Conservation (phyloP, 352 stramenopile species). For the Phytopythium mirpurense region DNA sequence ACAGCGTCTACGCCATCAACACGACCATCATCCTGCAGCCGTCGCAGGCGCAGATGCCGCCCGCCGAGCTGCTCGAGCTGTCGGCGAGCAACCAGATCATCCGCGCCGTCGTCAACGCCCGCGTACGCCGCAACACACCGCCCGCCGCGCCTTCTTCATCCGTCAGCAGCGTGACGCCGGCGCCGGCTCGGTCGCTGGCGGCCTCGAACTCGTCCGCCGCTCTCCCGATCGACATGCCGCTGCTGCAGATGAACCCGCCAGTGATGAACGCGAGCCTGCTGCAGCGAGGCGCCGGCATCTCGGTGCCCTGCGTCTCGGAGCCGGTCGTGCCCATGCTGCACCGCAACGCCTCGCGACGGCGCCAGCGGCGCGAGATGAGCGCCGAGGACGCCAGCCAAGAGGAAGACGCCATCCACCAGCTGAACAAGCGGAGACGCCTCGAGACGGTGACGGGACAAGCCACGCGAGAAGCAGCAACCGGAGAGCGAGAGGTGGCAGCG, state of each 20-base stretch:
- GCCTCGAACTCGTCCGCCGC: too few species aligned
- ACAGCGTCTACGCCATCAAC: slow-evolving; percentile 88
- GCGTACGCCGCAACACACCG: slow-evolving; percentile 57
- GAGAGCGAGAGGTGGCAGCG: background rate
- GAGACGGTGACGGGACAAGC: background rate
- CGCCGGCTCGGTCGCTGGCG: background rate
- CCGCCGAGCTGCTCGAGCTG: slow-evolving; percentile 69
- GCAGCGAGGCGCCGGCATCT: slow-evolving; percentile 39
- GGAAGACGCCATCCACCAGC: slow-evolving; percentile 13
- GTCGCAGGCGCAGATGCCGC: slow-evolving; percentile 72
- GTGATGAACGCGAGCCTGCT: slow-evolving; percentile 81
- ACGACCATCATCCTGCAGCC: slow-evolving; percentile 87
- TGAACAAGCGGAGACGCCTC: slow-evolving; percentile 53
- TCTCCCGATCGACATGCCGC: slow-evolving; percentile 27
- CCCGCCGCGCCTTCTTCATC: background rate
- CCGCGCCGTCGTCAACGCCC: slow-evolving; percentile 78
- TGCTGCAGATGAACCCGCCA: slow-evolving; percentile 45
- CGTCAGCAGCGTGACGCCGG: background rate
- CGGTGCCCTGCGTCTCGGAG: slow-evolving; percentile 59
- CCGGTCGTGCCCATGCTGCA: slow-evolving; percentile 66
- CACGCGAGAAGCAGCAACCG: background rate
- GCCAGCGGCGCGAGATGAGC: slow-evolving; percentile 24
- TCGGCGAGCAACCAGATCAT: slow-evolving; percentile 85
- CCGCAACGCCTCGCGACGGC: slow-evolving; percentile 56
- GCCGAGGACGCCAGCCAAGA: background rate